phyloP scores from a whole-genome alignment of 176 grass and related monocot species.

The Aegilops sharonensis region DNA sequence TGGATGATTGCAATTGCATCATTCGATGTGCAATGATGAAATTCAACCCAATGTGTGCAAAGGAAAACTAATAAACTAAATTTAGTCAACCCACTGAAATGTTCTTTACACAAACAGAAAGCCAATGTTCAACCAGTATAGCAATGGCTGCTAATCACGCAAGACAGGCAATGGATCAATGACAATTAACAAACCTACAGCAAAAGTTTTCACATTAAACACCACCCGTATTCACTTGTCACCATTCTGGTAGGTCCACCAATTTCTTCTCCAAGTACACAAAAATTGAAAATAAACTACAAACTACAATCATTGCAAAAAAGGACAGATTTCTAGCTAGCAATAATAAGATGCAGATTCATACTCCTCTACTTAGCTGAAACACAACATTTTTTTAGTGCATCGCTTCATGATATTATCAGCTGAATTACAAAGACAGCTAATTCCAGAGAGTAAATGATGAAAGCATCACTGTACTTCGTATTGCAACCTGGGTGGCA shows the following conservation, averaged over 20 bases:
- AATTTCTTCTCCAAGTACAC: not conserved
- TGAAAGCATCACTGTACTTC: conserved; percentile 2
- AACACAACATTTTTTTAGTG: not conserved
- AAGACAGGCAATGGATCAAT: not conserved
- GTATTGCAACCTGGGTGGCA: not conserved
- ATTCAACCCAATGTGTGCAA: not conserved
- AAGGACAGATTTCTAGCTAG: not conserved
- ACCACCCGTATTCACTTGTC: not conserved
- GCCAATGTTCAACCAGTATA: not conserved
- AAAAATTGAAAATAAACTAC: not conserved
- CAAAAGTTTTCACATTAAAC: not conserved
- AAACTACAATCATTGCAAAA: not conserved
- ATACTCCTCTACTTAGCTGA: not conserved
- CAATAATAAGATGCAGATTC: not conserved
- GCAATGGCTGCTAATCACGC: not conserved
- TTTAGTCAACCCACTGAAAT: not conserved
- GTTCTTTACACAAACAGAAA: not conserved
- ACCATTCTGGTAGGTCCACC: not conserved
- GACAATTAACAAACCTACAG: not conserved
- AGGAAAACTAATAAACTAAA: not conserved
- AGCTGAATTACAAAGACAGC: not conserved
- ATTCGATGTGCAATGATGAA: not conserved
- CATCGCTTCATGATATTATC: not conserved
- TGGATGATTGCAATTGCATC: not conserved
- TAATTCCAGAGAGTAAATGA: not conserved